These are phyloP conservation scores for Neurospora sublineolata DNA, from an alignment of 495 filamentous ascomycete genomes.

Conservation along the genomic window DNA sequence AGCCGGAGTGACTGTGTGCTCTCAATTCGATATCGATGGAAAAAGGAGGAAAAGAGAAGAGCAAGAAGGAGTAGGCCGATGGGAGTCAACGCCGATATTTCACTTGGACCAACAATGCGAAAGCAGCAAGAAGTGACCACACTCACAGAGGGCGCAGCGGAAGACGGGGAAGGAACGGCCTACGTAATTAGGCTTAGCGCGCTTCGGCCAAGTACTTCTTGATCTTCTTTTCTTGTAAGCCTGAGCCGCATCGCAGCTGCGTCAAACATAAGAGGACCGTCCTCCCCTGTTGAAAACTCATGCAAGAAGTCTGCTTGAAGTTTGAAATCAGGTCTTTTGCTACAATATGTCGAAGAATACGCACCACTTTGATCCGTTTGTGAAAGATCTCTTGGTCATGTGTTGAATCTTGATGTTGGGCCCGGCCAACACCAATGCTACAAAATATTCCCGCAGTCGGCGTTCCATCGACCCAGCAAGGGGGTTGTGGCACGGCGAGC, in stretches of 20 bases:
- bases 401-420: not conserved
- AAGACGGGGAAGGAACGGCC: not conserved
- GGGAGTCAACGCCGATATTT: conserved; percentile 44
- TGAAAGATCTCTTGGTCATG: not conserved
- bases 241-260: not conserved
- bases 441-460: conserved; percentile 8
- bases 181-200: conserved; percentile 22
- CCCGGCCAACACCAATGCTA: not conserved
- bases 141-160: conserved; percentile 24
- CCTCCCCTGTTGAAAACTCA: not conserved
- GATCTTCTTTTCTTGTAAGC: conserved; percentile 7
- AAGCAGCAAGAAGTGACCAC: not conserved
- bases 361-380: not conserved
- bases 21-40: conserved; percentile 3
- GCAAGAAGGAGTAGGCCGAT: conserved; percentile 18
- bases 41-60: conserved; percentile 20
- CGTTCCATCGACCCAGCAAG: conserved; percentile 11
- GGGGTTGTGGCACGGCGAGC: conserved; percentile 19
- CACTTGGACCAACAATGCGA: conserved; percentile 15
- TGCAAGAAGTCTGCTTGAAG: not conserved
- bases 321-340: not conserved
- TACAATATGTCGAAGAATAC: no score
- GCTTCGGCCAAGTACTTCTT: conserved; percentile 1
- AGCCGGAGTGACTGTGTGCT: not conserved
- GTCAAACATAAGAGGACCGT: not conserved